Percentiles rank a stretch among this genome's conserved stretches.
Evolutionary conservation across 768 basidiomycete species (phyloP).

Genomic region (Lactarius psammicola): DNA sequence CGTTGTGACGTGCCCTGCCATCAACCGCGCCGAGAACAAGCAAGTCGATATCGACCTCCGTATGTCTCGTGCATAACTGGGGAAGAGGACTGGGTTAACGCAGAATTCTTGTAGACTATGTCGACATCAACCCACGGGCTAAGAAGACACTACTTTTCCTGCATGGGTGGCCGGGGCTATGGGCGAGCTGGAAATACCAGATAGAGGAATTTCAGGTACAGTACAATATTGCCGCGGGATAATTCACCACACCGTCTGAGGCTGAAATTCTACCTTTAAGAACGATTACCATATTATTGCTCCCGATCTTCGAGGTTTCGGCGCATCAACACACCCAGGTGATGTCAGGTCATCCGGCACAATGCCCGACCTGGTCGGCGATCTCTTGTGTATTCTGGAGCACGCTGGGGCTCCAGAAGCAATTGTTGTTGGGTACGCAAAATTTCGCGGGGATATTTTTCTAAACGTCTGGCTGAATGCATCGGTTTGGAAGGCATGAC

Average conservation of each 20-base stretch:
- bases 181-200: conserved; percentile 74
- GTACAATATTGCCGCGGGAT: conserved; percentile 34
- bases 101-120: conserved; percentile 39
- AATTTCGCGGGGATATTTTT: background rate
- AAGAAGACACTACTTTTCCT: conserved; percentile 60
- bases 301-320: conserved; percentile 70
- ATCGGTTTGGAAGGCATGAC: conserved; percentile 52
- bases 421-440: conserved; percentile 60
- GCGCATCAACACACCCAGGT: conserved; percentile 60
- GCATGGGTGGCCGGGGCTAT: conserved; percentile 77
- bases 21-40: conserved; percentile 23
- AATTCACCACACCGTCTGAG: too few species aligned
- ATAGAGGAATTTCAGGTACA: conserved; percentile 62
- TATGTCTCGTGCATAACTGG: conserved; percentile 2
- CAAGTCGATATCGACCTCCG: conserved; percentile 21
- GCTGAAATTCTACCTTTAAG: conserved; percentile 35
- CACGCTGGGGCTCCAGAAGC: conserved; percentile 49
- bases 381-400: conserved; percentile 61
- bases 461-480: background rate
- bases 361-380: conserved; percentile 58
- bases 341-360: conserved; percentile 59
- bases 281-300: conserved; percentile 59
- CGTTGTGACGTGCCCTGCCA: conserved; percentile 18
- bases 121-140: conserved; percentile 57
- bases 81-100: background rate